phyloP scores from a whole-genome alignment of 164 flowering plant genomes.

The Liriodendron chinense region DNA sequence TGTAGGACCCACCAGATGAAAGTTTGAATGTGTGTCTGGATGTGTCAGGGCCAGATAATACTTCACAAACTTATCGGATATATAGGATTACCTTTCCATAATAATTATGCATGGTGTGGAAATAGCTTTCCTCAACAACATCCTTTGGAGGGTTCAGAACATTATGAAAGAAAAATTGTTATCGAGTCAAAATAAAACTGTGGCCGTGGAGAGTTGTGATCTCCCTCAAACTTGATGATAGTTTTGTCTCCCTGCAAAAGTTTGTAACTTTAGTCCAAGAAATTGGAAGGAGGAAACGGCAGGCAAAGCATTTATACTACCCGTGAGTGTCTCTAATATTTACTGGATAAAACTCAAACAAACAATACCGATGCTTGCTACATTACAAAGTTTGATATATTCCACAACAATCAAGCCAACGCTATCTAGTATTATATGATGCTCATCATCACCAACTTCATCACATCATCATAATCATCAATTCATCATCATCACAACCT shows the following conservation, averaged over 20 bases:
- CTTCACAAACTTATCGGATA: neutral
- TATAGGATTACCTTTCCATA: conserved; percentile 50
- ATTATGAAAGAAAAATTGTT: conserved; percentile 86
- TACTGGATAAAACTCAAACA: neutral
- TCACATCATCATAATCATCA: no score
- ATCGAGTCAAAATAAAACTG: conserved; percentile 93
- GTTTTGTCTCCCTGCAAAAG: conserved; percentile 93
- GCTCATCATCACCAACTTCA: no score
- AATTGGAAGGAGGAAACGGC: conserved; percentile 1
- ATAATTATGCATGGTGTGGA: conserved; percentile 44
- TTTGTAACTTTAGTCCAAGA: neutral
- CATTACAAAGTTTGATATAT: neutral
- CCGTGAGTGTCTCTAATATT: neutral
- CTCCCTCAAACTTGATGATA: conserved; percentile 95
- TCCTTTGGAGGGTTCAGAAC: conserved; percentile 88
- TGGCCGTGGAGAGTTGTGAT: conserved; percentile 95
- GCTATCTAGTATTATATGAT: no score
- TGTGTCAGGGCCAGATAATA: neutral
- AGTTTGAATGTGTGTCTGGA: no score
- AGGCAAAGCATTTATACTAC: neutral
- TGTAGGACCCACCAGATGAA: no score
- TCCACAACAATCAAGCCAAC: no score
- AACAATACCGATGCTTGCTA: neutral
- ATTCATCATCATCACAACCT: no score
- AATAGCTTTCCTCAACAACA: conserved; percentile 43